These are phyloP conservation scores for Suillus subaureus DNA, from an alignment of 768 basidiomycete genomes.

Conservation along the genomic window DNA sequence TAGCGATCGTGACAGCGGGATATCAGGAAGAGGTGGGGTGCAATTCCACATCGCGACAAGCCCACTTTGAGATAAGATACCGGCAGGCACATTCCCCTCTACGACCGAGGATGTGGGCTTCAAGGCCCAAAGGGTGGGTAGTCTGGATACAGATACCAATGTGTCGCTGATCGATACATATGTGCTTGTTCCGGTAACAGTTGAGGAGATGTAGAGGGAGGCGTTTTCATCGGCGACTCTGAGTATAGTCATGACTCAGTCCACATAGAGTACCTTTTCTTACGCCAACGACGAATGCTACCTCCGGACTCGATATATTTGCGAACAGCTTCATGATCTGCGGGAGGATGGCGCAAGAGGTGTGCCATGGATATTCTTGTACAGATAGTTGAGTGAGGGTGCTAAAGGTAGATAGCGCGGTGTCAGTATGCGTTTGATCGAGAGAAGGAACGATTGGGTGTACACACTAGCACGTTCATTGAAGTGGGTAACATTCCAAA, in stretches of 20 bases:
- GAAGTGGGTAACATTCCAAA: no score
- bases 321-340: no score
- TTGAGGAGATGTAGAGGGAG: constrained; percentile 28
- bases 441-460: no score
- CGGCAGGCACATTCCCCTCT: constrained; percentile 20
- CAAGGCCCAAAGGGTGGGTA: constrained; percentile 22
- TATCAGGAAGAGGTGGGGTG: constrained; percentile 24
- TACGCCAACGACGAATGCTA: constrained; percentile 59
- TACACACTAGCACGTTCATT: no score
- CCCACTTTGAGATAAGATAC: constrained; percentile 28
- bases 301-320: constrained; percentile 64
- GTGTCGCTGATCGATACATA: constrained; percentile 14
- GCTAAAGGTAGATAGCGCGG: no score
- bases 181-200: constrained; percentile 13
- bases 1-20: constrained; percentile 24
- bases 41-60: constrained; percentile 34
- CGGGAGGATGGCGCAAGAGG: no score
- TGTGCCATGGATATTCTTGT: no score
- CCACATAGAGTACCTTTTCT: constrained; percentile 48
- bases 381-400: no score
- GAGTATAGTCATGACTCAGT: constrained; percentile 36
- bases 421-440: no score
- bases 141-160: constrained; percentile 11
- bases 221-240: constrained; percentile 26
- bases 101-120: constrained; percentile 22